A percentile compares a stretch with the other conserved stretches of the same genome.
phyloP scores from a whole-genome alignment of 257 asterid genomes.

The Scutellaria baicalensis region DNA sequence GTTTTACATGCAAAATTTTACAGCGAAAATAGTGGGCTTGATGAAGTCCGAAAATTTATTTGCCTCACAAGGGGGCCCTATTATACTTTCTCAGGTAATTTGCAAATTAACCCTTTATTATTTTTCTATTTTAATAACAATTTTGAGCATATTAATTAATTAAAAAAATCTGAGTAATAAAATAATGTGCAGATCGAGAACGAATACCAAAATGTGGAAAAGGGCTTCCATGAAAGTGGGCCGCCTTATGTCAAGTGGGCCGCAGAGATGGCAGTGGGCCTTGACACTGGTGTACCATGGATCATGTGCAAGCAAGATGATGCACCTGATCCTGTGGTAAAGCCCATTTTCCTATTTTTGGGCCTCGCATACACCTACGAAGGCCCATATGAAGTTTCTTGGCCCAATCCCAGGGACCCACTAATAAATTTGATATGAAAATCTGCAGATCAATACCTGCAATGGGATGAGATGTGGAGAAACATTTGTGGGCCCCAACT shows the following conservation, averaged over 20 bases:
- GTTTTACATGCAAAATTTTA: slow-evolving; percentile 67
- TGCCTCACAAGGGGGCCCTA: slow-evolving; percentile 95
- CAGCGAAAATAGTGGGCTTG: slow-evolving; percentile 59
- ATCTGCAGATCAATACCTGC: slow-evolving; percentile 78
- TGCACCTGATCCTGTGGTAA: slow-evolving; percentile 89
- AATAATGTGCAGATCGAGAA: slow-evolving; percentile 58
- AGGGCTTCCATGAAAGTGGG: slow-evolving; percentile 37
- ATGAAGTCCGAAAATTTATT: slow-evolving; percentile 66
- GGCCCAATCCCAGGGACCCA: too few species aligned
- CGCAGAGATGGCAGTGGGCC: slow-evolving; percentile 74
- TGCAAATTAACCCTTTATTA: too few species aligned
- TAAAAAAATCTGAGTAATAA: neutral
- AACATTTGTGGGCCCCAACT: slow-evolving; percentile 84
- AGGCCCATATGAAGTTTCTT: neutral
- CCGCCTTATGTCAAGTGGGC: slow-evolving; percentile 85
- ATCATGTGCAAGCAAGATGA: slow-evolving; percentile 93
- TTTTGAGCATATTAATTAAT: neutral
- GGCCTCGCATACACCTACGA: neutral
- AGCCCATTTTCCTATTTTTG: neutral
- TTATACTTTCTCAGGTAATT: slow-evolving; percentile 84
- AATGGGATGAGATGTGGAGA: slow-evolving; percentile 80
- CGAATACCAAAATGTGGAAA: slow-evolving; percentile 73
- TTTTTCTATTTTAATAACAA: neutral
- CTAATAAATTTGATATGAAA: too few species aligned
- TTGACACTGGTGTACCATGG: slow-evolving; percentile 87